phyloP scores from a whole-genome alignment of 352 stramenopile genomes.

The Phytophthora fragariae region DNA sequence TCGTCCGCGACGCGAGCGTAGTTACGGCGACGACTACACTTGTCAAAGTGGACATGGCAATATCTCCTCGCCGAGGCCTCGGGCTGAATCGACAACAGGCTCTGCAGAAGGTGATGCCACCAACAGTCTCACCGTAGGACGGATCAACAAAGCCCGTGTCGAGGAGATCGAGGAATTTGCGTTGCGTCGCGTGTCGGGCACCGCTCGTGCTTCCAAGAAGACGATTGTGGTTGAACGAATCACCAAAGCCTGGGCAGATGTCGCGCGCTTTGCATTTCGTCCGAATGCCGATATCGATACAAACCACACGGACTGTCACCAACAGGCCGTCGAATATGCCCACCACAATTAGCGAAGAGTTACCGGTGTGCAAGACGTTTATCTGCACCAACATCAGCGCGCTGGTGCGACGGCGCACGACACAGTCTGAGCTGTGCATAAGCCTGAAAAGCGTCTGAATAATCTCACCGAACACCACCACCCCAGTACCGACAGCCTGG shows the following conservation, averaged over 20 bases:
- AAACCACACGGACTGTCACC: not conserved
- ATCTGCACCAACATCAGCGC: no score
- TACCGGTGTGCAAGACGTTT: no score
- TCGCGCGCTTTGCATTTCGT: constrained; percentile 21
- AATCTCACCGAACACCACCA: no score
- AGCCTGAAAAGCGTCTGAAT: no score
- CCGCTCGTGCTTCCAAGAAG: constrained; percentile 4
- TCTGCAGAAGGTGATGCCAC: not conserved
- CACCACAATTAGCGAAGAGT: no score
- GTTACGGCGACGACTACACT: not conserved
- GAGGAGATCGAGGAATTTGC: constrained; percentile 16
- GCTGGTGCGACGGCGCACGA: no score
- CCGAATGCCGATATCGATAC: not conserved
- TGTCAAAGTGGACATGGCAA: not conserved
- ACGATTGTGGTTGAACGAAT: constrained; percentile 14
- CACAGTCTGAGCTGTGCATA: no score
- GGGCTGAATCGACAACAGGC: no score
- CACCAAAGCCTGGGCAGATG: constrained; percentile 10
- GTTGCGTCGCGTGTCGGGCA: not conserved
- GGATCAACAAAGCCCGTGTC: constrained; percentile 12
- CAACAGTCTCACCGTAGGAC: constrained; percentile 1
- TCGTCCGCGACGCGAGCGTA: not conserved
- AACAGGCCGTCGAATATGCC: no score
- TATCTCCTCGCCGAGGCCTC: not conserved
- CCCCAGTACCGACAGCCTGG: no score